Conservation (phyloP, 805 yeast species). For the Wickerhamomyces silvicola region DNA sequence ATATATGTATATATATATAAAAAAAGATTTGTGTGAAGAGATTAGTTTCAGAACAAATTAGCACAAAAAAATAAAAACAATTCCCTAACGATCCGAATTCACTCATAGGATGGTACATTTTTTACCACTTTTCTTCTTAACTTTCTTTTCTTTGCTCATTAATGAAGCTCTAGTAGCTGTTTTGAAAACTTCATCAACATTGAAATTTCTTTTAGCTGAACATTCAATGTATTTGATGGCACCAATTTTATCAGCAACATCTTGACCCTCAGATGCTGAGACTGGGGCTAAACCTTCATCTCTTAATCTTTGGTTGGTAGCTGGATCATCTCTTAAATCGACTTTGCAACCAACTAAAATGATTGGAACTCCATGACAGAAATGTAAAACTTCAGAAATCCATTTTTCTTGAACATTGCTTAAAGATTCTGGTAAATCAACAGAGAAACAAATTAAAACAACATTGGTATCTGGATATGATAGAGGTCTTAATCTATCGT, state of each 20-base stretch:
- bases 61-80: too few relatives aligned
- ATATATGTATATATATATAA: too few relatives aligned
- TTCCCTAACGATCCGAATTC: too few relatives aligned
- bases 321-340: conserved; percentile 79
- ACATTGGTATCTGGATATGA: conserved; percentile 92
- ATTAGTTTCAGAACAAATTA: too few relatives aligned
- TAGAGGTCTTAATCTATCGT: conserved; percentile 86
- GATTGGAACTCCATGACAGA: conserved; percentile 92
- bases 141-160: conserved; percentile 36
- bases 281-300: conserved; percentile 78
- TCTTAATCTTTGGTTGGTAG: conserved; percentile 67
- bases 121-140: conserved; percentile 43
- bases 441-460: conserved; percentile 83
- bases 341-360: conserved; percentile 88
- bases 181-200: conserved; percentile 90
- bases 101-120: conserved; percentile 62
- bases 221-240: conserved; percentile 85
- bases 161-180: conserved; percentile 89
- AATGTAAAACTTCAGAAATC: conserved; percentile 89
- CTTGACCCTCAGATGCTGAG: conserved; percentile 73
- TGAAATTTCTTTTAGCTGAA: conserved; percentile 86
- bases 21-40: too few relatives aligned
- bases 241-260: conserved; percentile 84
- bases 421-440: conserved; percentile 86
- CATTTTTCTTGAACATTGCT: conserved; percentile 94